phyloP scores from a whole-genome alignment of 2,329 filamentous ascomycete genomes.

The Pseudogymnoascus sp. region DNA sequence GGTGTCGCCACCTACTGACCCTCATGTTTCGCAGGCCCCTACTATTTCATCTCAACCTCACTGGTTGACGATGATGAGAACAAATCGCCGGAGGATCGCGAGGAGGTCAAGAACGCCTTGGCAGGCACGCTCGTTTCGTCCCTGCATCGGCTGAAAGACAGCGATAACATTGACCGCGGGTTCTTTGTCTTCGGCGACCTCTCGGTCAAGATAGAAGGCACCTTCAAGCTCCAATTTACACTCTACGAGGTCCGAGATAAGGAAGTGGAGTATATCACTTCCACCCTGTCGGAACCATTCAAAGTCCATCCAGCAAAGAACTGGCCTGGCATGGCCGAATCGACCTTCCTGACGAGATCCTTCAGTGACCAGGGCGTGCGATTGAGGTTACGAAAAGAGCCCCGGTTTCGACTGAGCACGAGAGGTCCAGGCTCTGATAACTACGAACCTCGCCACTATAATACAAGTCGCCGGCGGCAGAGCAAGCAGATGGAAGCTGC shows the following conservation, averaged over 20 bases:
- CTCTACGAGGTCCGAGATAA: slow-evolving; percentile 62
- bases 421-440: slow-evolving; percentile 30
- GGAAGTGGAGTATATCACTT: slow-evolving; percentile 27
- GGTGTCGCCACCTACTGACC: slow-evolving; percentile 15
- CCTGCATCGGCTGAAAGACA: slow-evolving; percentile 73
- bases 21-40: slow-evolving; percentile 35
- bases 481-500: not conserved
- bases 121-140: slow-evolving; percentile 74
- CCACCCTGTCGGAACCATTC: slow-evolving; percentile 60
- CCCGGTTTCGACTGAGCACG: slow-evolving; percentile 43
- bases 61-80: slow-evolving; percentile 38
- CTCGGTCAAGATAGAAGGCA: slow-evolving; percentile 68
- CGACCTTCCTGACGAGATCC: slow-evolving; percentile 70
- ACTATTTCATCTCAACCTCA: slow-evolving; percentile 44
- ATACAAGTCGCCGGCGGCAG: not conserved
- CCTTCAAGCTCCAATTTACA: slow-evolving; percentile 68
- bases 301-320: slow-evolving; percentile 59
- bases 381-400: slow-evolving; percentile 76
- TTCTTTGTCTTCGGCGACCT: slow-evolving; percentile 92
- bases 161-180: slow-evolving; percentile 68
- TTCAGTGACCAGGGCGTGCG: slow-evolving; percentile 86
- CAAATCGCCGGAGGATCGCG: slow-evolving; percentile 33
- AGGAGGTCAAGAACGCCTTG: slow-evolving; percentile 44
- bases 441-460: slow-evolving; percentile 29
- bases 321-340: slow-evolving; percentile 75